phyloP scores from a whole-genome alignment of 495 filamentous ascomycete genomes.

The Tuber aestivum region DNA sequence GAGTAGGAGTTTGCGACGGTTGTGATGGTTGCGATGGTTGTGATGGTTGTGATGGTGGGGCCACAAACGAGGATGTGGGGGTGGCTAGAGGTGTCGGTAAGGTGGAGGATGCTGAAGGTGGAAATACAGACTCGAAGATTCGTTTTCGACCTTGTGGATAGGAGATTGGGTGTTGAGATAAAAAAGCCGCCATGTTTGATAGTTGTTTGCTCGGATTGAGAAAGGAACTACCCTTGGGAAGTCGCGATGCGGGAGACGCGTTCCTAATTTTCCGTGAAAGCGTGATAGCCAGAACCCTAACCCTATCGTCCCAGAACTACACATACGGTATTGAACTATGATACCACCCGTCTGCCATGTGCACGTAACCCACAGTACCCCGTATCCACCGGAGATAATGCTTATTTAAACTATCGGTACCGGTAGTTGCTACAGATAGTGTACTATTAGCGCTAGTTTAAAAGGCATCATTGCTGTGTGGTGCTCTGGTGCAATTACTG shows the following conservation, averaged over 20 bases:
- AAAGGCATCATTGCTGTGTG: neutral
- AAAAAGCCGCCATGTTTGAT: slow-evolving; percentile 20
- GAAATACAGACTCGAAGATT: slow-evolving; percentile 40
- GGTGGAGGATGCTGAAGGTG: slow-evolving; percentile 28
- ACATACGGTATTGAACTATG: too few species aligned
- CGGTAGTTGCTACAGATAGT: neutral
- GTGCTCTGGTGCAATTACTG: neutral
- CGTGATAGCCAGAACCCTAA: neutral
- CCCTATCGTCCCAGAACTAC: too few species aligned
- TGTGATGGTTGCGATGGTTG: slow-evolving; percentile 15
- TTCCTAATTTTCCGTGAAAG: neutral
- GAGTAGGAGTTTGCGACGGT: slow-evolving; percentile 28
- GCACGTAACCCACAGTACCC: too few species aligned
- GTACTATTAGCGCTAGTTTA: too few species aligned
- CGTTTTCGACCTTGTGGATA: slow-evolving; percentile 22
- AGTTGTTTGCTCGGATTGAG: neutral
- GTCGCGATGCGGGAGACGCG: neutral
- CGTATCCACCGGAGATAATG: too few species aligned
- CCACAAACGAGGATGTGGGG: slow-evolving; percentile 22
- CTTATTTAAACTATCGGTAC: too few species aligned
- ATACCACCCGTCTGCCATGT: too few species aligned
- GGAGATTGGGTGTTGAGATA: slow-evolving; percentile 19
- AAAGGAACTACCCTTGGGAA: neutral
- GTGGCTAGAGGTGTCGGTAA: slow-evolving; percentile 29
- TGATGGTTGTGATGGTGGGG: slow-evolving; percentile 16